phyloP scores from a whole-genome alignment of 257 asterid genomes.

The Prunella vulgaris region DNA sequence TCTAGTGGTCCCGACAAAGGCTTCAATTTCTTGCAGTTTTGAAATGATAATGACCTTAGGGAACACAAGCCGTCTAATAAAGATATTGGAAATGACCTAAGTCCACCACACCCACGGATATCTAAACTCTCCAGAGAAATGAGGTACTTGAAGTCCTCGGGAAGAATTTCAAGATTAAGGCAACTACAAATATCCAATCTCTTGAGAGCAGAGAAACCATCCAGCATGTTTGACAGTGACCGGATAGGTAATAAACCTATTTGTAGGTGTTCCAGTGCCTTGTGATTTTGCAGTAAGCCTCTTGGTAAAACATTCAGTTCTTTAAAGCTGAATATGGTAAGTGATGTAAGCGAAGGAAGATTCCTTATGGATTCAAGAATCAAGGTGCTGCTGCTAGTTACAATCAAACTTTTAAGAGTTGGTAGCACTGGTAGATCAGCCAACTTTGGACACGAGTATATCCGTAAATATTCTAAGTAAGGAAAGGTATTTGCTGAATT shows the following conservation, averaged over 20 bases:
- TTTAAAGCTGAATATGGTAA: neutral
- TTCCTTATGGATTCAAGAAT: neutral
- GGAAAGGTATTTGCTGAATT: neutral
- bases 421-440: neutral
- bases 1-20: neutral
- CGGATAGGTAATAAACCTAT: neutral
- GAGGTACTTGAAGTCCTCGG: neutral
- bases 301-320: neutral
- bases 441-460: neutral
- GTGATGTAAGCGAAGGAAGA: neutral
- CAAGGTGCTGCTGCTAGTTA: neutral
- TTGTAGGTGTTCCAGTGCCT: neutral
- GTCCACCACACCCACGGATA: neutral
- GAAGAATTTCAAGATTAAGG: neutral
- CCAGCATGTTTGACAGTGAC: neutral
- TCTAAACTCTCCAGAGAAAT: neutral
- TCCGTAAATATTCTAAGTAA: neutral
- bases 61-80: neutral
- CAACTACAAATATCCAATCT: neutral
- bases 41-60: neutral
- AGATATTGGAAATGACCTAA: neutral
- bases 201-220: neutral
- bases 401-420: neutral
- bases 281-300: conserved; percentile 6
- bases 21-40: conserved; percentile 1